A percentile compares a stretch with the other conserved stretches of the same genome.
phyloP scores from a whole-genome alignment of 768 basidiomycete species.

The Polyporus arcularius region DNA sequence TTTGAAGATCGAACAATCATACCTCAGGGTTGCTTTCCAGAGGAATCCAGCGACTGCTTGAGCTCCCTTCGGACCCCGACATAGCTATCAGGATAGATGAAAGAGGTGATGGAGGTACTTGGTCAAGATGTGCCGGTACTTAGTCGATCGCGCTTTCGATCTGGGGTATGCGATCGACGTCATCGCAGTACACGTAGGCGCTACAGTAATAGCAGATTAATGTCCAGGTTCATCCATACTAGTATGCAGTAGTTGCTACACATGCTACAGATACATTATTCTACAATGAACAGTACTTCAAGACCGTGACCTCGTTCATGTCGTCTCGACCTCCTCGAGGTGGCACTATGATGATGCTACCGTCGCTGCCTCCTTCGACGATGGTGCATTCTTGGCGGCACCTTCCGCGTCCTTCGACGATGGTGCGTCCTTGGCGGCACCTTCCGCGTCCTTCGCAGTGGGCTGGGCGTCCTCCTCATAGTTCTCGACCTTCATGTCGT shows the following conservation, averaged over 20 bases:
- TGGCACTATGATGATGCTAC: not conserved
- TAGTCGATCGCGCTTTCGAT: not conserved
- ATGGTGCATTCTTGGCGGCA: not conserved
- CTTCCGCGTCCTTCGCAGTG: not conserved
- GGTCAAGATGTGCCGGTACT: not conserved
- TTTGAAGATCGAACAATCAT: constrained; percentile 9
- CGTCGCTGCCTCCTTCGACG: not conserved
- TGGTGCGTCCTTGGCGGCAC: not conserved
- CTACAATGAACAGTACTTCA: not conserved
- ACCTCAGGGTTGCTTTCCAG: constrained; percentile 76
- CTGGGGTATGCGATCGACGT: not conserved
- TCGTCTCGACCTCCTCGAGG: not conserved
- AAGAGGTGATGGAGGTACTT: not conserved
- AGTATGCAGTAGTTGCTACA: not conserved
- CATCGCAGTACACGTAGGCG: not conserved
- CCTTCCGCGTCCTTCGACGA: not conserved
- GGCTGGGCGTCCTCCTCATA: constrained; percentile 47
- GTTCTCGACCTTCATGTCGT: constrained; percentile 83
- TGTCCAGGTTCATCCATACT: not conserved
- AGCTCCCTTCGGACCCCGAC: not conserved
- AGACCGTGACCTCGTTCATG: not conserved
- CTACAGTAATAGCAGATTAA: not conserved
- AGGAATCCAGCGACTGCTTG: constrained; percentile 60
- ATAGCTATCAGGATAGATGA: not conserved
- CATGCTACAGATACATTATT: not conserved